Evolutionary conservation across 306 rosid genomes (phyloP).

Genomic region (Medicago ruthenica): DNA sequence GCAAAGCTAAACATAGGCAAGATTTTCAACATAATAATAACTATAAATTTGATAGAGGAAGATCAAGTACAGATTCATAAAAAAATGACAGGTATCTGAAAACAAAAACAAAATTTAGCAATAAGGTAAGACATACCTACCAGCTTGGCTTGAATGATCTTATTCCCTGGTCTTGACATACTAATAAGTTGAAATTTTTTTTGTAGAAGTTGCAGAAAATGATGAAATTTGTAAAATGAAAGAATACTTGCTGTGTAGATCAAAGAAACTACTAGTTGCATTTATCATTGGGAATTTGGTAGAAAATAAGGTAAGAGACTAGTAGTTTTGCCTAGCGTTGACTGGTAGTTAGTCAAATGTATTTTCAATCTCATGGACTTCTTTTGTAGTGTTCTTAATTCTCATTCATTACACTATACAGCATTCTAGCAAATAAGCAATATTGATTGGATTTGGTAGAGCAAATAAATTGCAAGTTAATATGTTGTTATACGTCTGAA

Average conservation of each 20-base stretch:
- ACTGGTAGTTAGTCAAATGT: conserved; percentile 52
- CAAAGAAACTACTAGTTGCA: conserved; percentile 19
- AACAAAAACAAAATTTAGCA: background rate
- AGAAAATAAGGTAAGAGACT: conserved; percentile 44
- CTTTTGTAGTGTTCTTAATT: conserved; percentile 7
- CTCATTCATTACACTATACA: conserved; percentile 9
- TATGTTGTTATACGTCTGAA: background rate
- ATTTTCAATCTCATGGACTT: background rate
- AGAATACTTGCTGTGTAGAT: conserved; percentile 23
- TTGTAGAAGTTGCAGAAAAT: conserved; percentile 27
- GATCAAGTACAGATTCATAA: background rate
- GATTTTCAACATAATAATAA: background rate
- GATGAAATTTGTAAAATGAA: conserved; percentile 19
- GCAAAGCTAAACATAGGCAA: no score
- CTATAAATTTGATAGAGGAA: background rate
- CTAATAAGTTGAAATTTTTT: conserved; percentile 16
- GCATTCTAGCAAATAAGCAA: background rate
- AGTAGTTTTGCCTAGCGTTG: conserved; percentile 57
- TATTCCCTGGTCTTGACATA: conserved; percentile 69
- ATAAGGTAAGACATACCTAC: conserved; percentile 81
- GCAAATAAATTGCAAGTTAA: background rate
- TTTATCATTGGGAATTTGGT: conserved; percentile 13
- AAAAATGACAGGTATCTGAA: background rate
- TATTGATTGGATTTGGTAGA: background rate
- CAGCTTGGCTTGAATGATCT: conserved; percentile 89